Percentiles rank a stretch among this genome's conserved stretches.
Evolutionary conservation across 768 basidiomycete species (phyloP).

Genomic region (Pisolithus orientalis): DNA sequence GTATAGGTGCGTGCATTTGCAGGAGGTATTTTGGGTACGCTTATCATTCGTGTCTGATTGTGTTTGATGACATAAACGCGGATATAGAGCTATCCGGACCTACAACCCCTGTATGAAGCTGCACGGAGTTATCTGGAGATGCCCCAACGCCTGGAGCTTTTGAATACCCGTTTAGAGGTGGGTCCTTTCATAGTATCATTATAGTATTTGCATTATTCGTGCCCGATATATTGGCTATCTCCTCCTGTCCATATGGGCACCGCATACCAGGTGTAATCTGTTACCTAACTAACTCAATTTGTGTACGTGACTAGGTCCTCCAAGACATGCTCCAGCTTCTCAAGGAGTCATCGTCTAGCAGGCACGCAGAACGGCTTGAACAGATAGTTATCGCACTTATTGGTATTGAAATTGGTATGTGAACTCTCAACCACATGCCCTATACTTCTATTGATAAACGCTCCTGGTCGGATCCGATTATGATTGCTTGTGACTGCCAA

Average conservation of each 20-base stretch:
- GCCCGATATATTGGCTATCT: conserved; percentile 1
- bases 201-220: too few relatives aligned
- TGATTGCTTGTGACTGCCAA: too few relatives aligned
- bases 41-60: not conserved
- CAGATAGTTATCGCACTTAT: conserved; percentile 91
- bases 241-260: not conserved
- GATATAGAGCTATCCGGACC: conserved; percentile 80
- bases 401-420: conserved; percentile 77
- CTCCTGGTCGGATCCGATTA: not conserved
- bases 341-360: conserved; percentile 90
- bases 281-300: too few relatives aligned
- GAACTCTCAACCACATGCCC: not conserved
- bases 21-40: conserved; percentile 94
- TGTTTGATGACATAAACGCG: conserved; percentile 15
- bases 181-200: conserved; percentile 12
- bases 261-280: not conserved
- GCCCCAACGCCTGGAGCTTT: conserved; percentile 84
- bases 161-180: conserved; percentile 92
- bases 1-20: not conserved
- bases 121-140: conserved; percentile 93
- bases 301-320: conserved; percentile 51
- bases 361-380: conserved; percentile 86
- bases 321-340: conserved; percentile 96
- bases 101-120: conserved; percentile 92
- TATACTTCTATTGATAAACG: not conserved